Base-by-base conservation (phyloP, 805 yeast species). In the Sungouiozyma ichnusensis region DNA sequence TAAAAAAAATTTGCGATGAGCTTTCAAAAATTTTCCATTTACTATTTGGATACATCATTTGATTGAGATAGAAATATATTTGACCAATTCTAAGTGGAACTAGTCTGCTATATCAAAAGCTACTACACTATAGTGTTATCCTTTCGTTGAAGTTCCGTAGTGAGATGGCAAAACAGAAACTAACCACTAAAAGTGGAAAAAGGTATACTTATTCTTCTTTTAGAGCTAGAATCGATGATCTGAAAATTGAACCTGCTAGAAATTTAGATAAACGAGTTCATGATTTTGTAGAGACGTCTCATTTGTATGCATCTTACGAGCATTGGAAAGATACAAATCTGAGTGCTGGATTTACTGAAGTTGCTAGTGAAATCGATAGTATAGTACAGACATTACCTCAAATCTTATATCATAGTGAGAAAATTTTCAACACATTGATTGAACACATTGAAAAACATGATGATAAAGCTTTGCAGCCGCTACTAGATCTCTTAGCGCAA, bases 291-390 rank as follows among this genome's bases (percentile, higher is more conserved):
- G 90, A 81, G 46, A 62, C 78, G 2, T 86, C 95, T 1, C 88
- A 83, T 60, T 85, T 88, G 51, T 62, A 81, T 20, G 74, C 92
- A 11, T 78, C 95, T 0, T 67, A 83, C 46, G 81, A 81, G 37
- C 86, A 85, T 51, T 90, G 97, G 96, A 73, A 69, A 44, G 97
- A 92, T 55, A 76, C 85, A 44, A 90, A 88, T 58, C 64, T 85
- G 43, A 79, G 95, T 34, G 78, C 77, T 3, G 69, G 70, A 36
- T 92, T 85, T 55, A 72, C 80, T 1, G 76, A 72, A 2, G 81
- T 87, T 51, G 65, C 72, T 3, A 73, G 72, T 5, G 69, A 71
- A 36, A 73, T 81, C 1, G 76, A 74, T 45, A 67, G 70, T 1
- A 49, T 72, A 13, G 68, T 75, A 11, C 81, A 79, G 54, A 78